Evolutionary conservation across 1,139 yeast genomes (phyloP), one percentile per base, ranked within the genome.

Genomic region (Yamadazyma kanchanaburiensis): DNA sequence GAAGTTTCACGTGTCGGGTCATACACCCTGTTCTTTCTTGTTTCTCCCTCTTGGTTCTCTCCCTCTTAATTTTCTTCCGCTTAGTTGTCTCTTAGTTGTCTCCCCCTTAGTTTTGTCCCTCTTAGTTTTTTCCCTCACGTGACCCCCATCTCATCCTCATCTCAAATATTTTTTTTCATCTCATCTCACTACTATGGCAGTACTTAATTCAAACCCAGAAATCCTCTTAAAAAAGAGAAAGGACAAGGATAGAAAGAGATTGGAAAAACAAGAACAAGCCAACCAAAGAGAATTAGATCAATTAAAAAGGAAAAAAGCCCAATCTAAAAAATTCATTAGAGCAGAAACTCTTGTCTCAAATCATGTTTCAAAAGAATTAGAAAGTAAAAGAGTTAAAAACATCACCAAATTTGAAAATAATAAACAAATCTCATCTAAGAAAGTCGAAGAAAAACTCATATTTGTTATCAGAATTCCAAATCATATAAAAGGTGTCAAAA

Each of bases 171-270:
- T 19, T 26, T 28, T 30, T 29, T 16, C 38, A 42, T 32, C 51
- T 42, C 53, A 46, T 47, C 52, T 33, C 51, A 27, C 17, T 14
- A 28, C 12, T 11, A 68, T 68, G 74, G 77, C 73, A 35, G 58
- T 73, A 30, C 60, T 80, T 35, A 78, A 80, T 53, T 71, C 83
- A 15, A 81, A 80, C 53, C 91, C 91, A 24, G 91, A 83, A 53
- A 69, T 83, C 34, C 74, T 83, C 46, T 68, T 83, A 44, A 77
- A 80, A 50, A 83, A 82, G 65, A 76, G 94, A 60, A 83, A 82
- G 63, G 76, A 81, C 51, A 82, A 80, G 39, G 89, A 83, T 51
- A 67, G 82, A 54, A 66, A 79, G 46, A 73, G 88, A 53, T 49
- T 81, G 36, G 80, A 76, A 48, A 78, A 76, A 49, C 85, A 77